Conservation (phyloP, 2,329 filamentous ascomycete species). For the Fusarium phyllophilum region DNA sequence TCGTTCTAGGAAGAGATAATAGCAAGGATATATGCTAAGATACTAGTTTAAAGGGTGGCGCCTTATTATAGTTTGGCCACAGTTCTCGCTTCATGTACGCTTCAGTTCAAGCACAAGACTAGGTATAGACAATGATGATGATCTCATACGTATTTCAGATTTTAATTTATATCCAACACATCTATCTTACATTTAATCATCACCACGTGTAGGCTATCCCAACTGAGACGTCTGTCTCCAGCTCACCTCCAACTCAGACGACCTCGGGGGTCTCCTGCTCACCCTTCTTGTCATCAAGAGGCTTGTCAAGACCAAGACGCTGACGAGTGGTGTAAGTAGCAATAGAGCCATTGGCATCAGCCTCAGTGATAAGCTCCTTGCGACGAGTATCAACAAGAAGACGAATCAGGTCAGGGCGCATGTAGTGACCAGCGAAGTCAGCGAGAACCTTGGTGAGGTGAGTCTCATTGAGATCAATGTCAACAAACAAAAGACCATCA, state of each 20-base stretch:
- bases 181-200: neutral
- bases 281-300: slow-evolving; percentile 27
- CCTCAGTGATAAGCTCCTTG: slow-evolving; percentile 39
- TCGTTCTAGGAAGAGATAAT: too few relatives aligned
- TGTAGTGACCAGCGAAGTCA: slow-evolving; percentile 52
- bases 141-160: accelerated
- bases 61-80: too few relatives aligned
- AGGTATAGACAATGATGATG: accelerated
- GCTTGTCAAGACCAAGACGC: slow-evolving; percentile 33
- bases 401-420: slow-evolving; percentile 54
- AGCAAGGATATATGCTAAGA: accelerated
- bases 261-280: slow-evolving; percentile 8
- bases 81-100: accelerated
- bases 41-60: accelerated
- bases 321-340: slow-evolving; percentile 30
- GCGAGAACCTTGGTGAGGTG: slow-evolving; percentile 45
- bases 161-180: neutral
- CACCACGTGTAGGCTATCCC: accelerated
- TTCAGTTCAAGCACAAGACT: neutral
- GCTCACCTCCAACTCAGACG: accelerated
- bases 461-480: slow-evolving; percentile 57
- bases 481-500: slow-evolving; percentile 62
- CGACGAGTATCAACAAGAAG: slow-evolving; percentile 45
- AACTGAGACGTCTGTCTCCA: neutral
- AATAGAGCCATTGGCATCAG: neutral